Conservation (phyloP, 345 rosid species). For the Nephelium lappaceum region DNA sequence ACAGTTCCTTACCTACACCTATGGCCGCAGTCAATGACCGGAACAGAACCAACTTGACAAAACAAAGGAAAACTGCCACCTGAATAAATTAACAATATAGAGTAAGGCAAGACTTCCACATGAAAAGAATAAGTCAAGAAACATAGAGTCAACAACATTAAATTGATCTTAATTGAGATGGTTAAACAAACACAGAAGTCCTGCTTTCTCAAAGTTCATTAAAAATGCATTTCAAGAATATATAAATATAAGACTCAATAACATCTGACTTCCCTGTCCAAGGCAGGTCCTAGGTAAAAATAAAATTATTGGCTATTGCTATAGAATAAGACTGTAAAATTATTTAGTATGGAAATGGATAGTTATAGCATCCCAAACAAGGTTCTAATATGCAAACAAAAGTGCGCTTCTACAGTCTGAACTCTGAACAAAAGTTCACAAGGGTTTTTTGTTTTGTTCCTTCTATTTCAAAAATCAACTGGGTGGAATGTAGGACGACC, state of each 20-base stretch:
- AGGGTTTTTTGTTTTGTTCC: no score
- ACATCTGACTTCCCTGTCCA: not conserved
- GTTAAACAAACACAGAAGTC: not conserved
- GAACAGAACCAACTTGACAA: conserved; percentile 43
- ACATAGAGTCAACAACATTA: not conserved
- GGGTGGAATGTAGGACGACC: no score
- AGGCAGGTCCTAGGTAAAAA: not conserved
- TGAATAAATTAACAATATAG: conserved; percentile 28
- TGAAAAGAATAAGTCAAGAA: not conserved
- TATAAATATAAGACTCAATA: not conserved
- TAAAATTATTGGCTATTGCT: no score
- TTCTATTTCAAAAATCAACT: no score
- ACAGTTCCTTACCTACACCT: conserved; percentile 55
- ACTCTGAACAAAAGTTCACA: no score
- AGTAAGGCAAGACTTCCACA: not conserved
- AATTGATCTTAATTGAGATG: not conserved
- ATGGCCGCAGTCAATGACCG: conserved; percentile 39
- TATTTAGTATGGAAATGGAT: no score
- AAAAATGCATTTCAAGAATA: no score
- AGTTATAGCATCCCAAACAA: no score
- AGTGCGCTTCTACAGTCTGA: no score
- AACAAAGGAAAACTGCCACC: conserved; percentile 49
- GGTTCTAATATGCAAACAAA: no score
- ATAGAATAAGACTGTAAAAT: no score
- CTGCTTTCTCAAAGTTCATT: not conserved